Conservation (phyloP, 352 stramenopile species). For the Aphanomyces astaci region DNA sequence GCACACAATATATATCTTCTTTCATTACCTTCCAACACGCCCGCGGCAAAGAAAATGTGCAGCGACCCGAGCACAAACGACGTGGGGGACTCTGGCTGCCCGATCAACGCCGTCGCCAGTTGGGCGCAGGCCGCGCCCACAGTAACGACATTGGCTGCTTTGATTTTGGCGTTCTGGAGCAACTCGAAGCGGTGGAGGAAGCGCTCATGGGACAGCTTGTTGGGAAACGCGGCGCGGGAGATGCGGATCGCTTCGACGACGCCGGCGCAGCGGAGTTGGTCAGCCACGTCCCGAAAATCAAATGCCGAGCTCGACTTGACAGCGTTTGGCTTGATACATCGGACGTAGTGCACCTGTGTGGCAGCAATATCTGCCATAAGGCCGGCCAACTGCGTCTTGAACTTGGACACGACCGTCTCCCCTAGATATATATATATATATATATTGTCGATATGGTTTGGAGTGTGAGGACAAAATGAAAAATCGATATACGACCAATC, state of each 20-base stretch:
- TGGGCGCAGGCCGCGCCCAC: conserved; percentile 58
- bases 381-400: conserved; percentile 77
- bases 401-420: conserved; percentile 85
- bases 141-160: neutral
- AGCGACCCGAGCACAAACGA: conserved; percentile 78
- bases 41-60: conserved; percentile 90
- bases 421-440: too few relatives aligned
- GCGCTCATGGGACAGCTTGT: conserved; percentile 91
- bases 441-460: too few relatives aligned
- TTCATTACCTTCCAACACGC: conserved; percentile 88
- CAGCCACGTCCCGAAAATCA: conserved; percentile 81
- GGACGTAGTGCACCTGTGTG: conserved; percentile 84
- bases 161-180: conserved; percentile 44
- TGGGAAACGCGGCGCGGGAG: conserved; percentile 81
- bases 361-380: conserved; percentile 82
- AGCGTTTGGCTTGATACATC: conserved; percentile 88
- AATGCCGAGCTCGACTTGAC: conserved; percentile 65
- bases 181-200: conserved; percentile 78
- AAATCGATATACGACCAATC: too few relatives aligned
- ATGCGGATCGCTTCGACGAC: conserved; percentile 89
- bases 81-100: conserved; percentile 35
- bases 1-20: conserved; percentile 12
- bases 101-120: conserved; percentile 42
- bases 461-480: too few relatives aligned
- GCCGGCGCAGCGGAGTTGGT: conserved; percentile 81